Conservation (phyloP, 345 rosid genomes). For the Populus alba region DNA sequence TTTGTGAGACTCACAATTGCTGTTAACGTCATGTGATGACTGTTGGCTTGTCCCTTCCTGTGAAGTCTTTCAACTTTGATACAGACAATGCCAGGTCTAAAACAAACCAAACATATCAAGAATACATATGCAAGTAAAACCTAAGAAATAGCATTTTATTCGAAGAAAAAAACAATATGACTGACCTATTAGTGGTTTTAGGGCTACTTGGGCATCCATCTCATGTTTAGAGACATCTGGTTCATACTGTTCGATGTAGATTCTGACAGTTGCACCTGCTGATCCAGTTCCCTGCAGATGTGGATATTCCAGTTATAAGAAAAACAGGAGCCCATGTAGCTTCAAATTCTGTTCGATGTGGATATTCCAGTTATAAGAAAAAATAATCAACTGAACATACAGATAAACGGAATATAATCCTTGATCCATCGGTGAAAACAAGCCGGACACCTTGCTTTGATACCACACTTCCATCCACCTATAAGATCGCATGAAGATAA, state of each 20-base stretch:
- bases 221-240: constrained; percentile 81
- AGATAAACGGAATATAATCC: constrained; percentile 83
- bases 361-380: too few species aligned
- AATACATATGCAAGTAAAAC: not conserved
- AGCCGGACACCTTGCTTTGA: constrained; percentile 93
- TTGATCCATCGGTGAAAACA: constrained; percentile 85
- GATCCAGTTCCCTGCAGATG: constrained; percentile 82
- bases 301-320: constrained; percentile 5
- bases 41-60: constrained; percentile 93
- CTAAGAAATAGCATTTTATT: not conserved
- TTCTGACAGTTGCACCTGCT: constrained; percentile 85
- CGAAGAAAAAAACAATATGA: constrained; percentile 7
- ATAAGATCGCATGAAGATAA: constrained; percentile 13
- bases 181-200: constrained; percentile 82
- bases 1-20: not conserved
- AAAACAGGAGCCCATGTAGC: not conserved
- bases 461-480: constrained; percentile 94
- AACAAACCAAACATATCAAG: constrained; percentile 21
- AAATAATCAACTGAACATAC: constrained; percentile 37
- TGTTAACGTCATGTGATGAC: constrained; percentile 62
- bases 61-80: constrained; percentile 86
- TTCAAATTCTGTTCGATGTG: constrained; percentile 13
- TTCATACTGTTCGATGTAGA: constrained; percentile 79
- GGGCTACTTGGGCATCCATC: constrained; percentile 79
- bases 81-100: constrained; percentile 78